Percentiles rank a stretch among this genome's conserved stretches.
Conservation (phyloP, 306 rosid genomes). For the Glycine latifolia region DNA sequence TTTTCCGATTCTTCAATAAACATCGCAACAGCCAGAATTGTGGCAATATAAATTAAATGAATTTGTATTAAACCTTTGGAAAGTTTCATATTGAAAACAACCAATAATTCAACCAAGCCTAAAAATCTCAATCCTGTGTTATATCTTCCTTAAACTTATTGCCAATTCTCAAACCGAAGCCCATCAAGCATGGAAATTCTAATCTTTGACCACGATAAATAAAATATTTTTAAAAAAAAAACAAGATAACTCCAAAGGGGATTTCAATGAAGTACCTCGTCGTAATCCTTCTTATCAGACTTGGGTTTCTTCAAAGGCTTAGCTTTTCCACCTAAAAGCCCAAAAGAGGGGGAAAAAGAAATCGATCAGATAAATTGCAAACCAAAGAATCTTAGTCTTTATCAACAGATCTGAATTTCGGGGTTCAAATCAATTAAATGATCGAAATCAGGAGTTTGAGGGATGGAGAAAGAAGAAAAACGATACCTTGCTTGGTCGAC, state of each 20-base stretch:
- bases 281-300: conserved; percentile 83
- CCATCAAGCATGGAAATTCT: not conserved
- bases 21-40: not conserved
- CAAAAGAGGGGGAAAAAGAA: not conserved
- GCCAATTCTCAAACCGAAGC: conserved; percentile 9
- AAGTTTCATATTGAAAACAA: not conserved
- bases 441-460: not conserved
- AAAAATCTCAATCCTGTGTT: not conserved
- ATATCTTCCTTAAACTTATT: not conserved
- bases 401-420: conserved; percentile 7
- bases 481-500: conserved; percentile 89
- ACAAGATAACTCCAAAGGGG: not conserved
- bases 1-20: not conserved
- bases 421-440: conserved; percentile 25
- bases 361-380: not conserved
- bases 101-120: conserved; percentile 17
- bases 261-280: conserved; percentile 64
- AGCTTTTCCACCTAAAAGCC: conserved; percentile 81
- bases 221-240: not conserved
- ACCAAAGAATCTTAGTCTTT: not conserved
- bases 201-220: not conserved
- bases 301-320: conserved; percentile 98
- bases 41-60: not conserved
- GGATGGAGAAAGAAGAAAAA: not conserved
- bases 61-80: not conserved